Conservation (phyloP, 2,329 filamentous ascomycete species). For the Monilinia fructicola region DNA sequence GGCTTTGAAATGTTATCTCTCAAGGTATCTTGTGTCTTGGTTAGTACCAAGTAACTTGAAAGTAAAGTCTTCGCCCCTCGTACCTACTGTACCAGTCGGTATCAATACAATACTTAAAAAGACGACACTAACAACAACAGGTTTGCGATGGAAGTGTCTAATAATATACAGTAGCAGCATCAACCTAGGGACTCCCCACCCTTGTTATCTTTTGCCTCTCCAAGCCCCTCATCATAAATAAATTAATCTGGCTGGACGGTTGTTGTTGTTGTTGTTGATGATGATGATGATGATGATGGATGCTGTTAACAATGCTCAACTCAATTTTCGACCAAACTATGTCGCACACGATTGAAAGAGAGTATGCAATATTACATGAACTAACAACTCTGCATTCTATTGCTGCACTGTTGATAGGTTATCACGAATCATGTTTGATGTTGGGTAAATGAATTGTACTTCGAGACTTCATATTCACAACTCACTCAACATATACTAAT, state of each 20-base stretch:
- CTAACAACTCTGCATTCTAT: slow-evolving; percentile 2
- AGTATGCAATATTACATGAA: slow-evolving; percentile 11
- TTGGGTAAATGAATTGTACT: background rate
- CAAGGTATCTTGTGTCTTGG: background rate
- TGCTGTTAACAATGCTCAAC: background rate
- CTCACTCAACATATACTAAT: background rate
- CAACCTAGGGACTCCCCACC: slow-evolving; percentile 4
- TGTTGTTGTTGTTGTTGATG: background rate
- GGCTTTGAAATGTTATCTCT: background rate
- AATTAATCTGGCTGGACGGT: slow-evolving; percentile 7
- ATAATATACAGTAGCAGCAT: background rate
- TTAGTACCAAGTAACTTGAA: background rate
- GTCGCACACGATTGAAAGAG: slow-evolving; percentile 22
- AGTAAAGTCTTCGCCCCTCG: no score
- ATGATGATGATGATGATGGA: slow-evolving; percentile 4
- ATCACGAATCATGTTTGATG: slow-evolving; percentile 11
- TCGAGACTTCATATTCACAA: slow-evolving; percentile 5
- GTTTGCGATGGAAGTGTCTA: background rate
- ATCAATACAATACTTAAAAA: background rate
- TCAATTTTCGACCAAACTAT: slow-evolving; percentile 15
- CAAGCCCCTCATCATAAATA: slow-evolving; percentile 10
- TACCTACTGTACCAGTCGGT: background rate
- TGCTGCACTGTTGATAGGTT: slow-evolving; percentile 13
- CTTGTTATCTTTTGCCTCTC: slow-evolving; percentile 2
- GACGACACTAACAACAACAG: background rate